These are phyloP conservation scores for Dentipellis fragilis DNA, from an alignment of 768 basidiomycete genomes.

Conservation along the genomic window DNA sequence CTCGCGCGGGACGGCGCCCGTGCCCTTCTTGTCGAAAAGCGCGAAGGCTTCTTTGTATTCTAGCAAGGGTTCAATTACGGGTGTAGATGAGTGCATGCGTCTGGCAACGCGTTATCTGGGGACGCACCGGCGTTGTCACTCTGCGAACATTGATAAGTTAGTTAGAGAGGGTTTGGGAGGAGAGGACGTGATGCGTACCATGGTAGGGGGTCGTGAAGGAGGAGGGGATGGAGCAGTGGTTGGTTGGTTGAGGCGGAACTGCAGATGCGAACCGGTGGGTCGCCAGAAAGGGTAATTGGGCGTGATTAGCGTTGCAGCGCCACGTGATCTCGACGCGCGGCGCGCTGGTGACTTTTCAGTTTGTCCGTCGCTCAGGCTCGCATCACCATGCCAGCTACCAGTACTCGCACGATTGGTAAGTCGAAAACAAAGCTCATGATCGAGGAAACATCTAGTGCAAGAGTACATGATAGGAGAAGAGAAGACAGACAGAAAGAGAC, in stretches of 20 bases:
- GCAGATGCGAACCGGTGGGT: too few relatives aligned
- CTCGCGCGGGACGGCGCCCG: slow-evolving; percentile 80
- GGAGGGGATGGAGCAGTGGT: neutral
- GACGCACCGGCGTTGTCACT: slow-evolving; percentile 43
- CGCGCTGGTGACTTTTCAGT: too few relatives aligned
- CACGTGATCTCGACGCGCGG: neutral
- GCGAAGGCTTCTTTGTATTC: slow-evolving; percentile 98
- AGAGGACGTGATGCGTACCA: too few relatives aligned
- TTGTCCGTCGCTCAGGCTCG: too few relatives aligned
- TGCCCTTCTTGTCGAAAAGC: slow-evolving; percentile 95
- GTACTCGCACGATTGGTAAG: too few relatives aligned
- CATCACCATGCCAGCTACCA: too few relatives aligned
- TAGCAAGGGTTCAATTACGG: slow-evolving; percentile 17
- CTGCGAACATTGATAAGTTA: slow-evolving; percentile 13
- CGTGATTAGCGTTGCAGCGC: neutral
- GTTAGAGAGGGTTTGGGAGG: too few relatives aligned
- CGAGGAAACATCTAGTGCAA: too few relatives aligned
- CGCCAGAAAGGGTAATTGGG: too few relatives aligned
- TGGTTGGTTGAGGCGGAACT: neutral
- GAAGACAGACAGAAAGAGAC: too few relatives aligned
- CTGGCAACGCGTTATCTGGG: neutral
- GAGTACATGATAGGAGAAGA: too few relatives aligned
- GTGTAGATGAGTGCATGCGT: neutral
- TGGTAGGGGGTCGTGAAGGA: neutral
- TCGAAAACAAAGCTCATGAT: too few relatives aligned